Evolutionary conservation across 1,139 yeast genomes (phyloP).

Genomic region (Kodamaea ohmeri): DNA sequence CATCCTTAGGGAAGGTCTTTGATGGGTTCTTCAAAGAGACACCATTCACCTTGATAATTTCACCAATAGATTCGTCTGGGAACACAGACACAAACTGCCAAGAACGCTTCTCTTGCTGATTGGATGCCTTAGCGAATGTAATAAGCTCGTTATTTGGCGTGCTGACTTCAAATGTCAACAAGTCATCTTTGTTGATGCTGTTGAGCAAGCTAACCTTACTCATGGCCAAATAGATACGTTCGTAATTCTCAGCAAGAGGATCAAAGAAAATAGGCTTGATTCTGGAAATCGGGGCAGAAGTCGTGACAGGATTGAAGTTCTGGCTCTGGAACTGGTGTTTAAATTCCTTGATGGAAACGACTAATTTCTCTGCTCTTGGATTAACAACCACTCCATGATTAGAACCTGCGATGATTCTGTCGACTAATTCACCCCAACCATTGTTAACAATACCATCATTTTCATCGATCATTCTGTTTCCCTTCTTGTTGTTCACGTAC

Average conservation of each 20-base stretch:
- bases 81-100: slow-evolving; percentile 83
- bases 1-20: slow-evolving; percentile 44
- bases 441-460: slow-evolving; percentile 39
- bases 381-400: slow-evolving; percentile 77
- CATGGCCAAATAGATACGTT: slow-evolving; percentile 56
- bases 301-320: slow-evolving; percentile 38
- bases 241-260: slow-evolving; percentile 58
- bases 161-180: slow-evolving; percentile 49
- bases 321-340: slow-evolving; percentile 47
- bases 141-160: slow-evolving; percentile 48
- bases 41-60: slow-evolving; percentile 59
- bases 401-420: slow-evolving; percentile 75
- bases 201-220: slow-evolving; percentile 47
- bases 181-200: slow-evolving; percentile 33
- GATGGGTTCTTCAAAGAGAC: slow-evolving; percentile 38
- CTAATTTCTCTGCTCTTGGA: slow-evolving; percentile 74
- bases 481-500: slow-evolving; percentile 43
- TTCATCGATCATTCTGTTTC: slow-evolving; percentile 20
- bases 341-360: slow-evolving; percentile 72
- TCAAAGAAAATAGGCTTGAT: slow-evolving; percentile 64
- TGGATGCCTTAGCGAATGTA: slow-evolving; percentile 65
- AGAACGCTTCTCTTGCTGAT: slow-evolving; percentile 48
- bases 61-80: slow-evolving; percentile 74
- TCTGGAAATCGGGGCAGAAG: slow-evolving; percentile 54
- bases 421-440: slow-evolving; percentile 90